A percentile compares a stretch with the other conserved stretches of the same genome.
Evolutionary conservation across 2,329 filamentous ascomycete species (phyloP).

Genomic region (Ascochyta clinopodiicola): DNA sequence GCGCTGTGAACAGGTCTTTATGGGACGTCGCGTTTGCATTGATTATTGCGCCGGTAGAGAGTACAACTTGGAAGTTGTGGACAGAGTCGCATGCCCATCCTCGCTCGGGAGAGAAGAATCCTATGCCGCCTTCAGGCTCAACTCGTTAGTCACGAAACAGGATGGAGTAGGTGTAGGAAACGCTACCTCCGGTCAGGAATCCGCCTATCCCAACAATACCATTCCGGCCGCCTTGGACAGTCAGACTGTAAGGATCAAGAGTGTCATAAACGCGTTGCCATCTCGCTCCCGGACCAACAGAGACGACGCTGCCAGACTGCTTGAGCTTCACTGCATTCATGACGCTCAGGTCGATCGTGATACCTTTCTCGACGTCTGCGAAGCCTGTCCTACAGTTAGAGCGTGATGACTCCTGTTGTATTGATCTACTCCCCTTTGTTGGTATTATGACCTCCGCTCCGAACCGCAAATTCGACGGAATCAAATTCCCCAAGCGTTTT

Average conservation of each 20-base stretch:
- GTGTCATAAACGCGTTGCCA: slow-evolving; percentile 16
- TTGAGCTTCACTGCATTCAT: background rate
- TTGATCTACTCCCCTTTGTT: no score
- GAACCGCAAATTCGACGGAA: no score
- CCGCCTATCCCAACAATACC: slow-evolving; percentile 8
- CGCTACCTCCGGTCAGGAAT: slow-evolving; percentile 11
- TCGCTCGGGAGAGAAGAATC: slow-evolving; percentile 25
- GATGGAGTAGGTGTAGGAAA: background rate
- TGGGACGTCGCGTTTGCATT: slow-evolving; percentile 49
- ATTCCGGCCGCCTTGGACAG: slow-evolving; percentile 12
- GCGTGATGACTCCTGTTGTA: no score
- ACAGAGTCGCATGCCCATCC: slow-evolving; percentile 28
- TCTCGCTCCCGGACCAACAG: slow-evolving; percentile 11
- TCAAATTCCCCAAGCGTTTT: background rate
- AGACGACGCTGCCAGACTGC: background rate
- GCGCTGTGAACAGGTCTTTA: slow-evolving; percentile 48
- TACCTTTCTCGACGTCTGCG: no score
- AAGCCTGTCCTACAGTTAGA: no score
- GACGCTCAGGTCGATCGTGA: no score
- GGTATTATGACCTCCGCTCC: no score
- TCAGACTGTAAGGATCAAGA: slow-evolving; percentile 2
- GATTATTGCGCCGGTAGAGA: slow-evolving; percentile 51
- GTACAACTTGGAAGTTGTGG: slow-evolving; percentile 49
- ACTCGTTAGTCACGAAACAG: no score
- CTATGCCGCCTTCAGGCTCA: background rate